Evolutionary conservation across 2,329 filamentous ascomycete genomes (phyloP), one percentile per base, ranked within the genome.

Genomic region (Cordyceps militaris): DNA sequence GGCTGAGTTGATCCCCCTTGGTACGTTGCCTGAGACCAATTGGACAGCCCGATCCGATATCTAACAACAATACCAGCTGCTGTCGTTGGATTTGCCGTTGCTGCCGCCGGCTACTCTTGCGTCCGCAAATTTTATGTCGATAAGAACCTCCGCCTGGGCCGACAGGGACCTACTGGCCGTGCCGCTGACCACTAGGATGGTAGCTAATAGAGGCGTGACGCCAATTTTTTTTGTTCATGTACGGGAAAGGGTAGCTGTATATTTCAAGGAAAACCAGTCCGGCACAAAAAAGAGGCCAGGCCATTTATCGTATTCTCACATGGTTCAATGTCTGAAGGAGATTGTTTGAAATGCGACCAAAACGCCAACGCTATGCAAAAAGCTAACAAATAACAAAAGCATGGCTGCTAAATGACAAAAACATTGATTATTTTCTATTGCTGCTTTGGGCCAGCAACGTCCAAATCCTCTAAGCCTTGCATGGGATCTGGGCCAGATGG

Each of bases 391-490:
- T 34, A 47, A 32, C n/a, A 16, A 14, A 42, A 54, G 14, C 5
- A 26, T n/a, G 23, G 26, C 16, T 46, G 11, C 14, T 16, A 9
- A 36, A 28, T 47, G 19, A 2, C n/a, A n/a, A n/a, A 11, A 16
- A 47, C 16, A 11, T 13, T 14, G 2, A 23, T 23, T 14, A 24
- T 24, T 55, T 52, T 62, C 82, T 71, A 94, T 67, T 83, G 85
- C 56, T 82, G 87, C 71, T 89, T 92, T 13, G 94, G 94, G 9
- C 95, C 95, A 57, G 93, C 95, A 66, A 97, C 89, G 73, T 97
- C 95, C 56, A 97, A 77, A 16, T 89, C 90, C 71, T 97, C 92
- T 7, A 99, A 76, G 34, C 92, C 93, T 74, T 97, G 91, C 94
- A 99, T 99, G 3, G 93, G 91, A 74, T 97, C 91, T 65, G 87